These are phyloP conservation scores for Fusarium palustre DNA, from an alignment of 2,329 filamentous ascomycete species.

Conservation along the genomic window DNA sequence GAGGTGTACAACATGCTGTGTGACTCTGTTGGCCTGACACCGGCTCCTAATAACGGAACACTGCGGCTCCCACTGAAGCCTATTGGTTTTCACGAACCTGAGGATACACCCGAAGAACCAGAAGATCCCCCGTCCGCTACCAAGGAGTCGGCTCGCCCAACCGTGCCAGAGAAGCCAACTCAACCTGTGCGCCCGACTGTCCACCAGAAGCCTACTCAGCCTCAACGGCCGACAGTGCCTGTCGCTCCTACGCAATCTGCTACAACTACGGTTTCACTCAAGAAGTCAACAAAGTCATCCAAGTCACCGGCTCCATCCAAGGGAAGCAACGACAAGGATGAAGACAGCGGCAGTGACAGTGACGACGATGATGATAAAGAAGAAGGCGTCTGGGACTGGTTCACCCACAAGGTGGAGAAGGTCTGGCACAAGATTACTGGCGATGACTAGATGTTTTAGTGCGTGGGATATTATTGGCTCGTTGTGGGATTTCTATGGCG, in stretches of 20 bases:
- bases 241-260: conserved; percentile 27
- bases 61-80: conserved; percentile 76
- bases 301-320: conserved; percentile 31
- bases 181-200: conserved; percentile 30
- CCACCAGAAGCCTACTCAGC: conserved; percentile 31
- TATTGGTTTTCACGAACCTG: conserved; percentile 69
- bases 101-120: conserved; percentile 62
- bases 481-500: conserved; percentile 23
- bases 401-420: conserved; percentile 60
- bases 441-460: conserved; percentile 29
- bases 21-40: conserved; percentile 81
- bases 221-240: conserved; percentile 25
- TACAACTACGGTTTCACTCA: conserved; percentile 38
- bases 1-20: conserved; percentile 96
- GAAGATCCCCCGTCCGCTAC: conserved; percentile 59
- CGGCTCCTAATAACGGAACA: conserved; percentile 88
- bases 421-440: conserved; percentile 60
- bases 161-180: conserved; percentile 33
- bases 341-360: conserved; percentile 24
- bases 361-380: conserved; percentile 47
- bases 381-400: conserved; percentile 63
- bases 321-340: conserved; percentile 23
- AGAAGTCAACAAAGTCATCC: conserved; percentile 29
- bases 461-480: background rate
- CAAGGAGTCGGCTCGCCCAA: conserved; percentile 40